Conservation (phyloP, 164 flowering plant genomes). For the Amborella trichopoda region DNA sequence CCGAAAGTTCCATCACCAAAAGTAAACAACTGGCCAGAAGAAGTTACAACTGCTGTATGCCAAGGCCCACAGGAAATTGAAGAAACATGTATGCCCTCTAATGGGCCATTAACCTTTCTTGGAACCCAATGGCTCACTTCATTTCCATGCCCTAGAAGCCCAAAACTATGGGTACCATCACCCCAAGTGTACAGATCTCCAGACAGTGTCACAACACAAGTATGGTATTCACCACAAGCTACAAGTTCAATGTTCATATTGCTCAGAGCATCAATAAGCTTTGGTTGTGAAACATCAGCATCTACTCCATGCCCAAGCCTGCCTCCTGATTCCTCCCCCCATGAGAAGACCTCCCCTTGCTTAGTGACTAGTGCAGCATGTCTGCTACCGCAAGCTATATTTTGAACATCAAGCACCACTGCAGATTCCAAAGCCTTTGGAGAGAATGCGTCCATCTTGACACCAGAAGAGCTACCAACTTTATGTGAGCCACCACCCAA, state of each 20-base stretch:
- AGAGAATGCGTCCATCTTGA: slow-evolving; percentile 66
- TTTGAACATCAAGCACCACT: slow-evolving; percentile 95
- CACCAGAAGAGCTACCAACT: slow-evolving; percentile 41
- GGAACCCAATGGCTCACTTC: slow-evolving; percentile 97
- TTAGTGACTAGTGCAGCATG: slow-evolving; percentile 94
- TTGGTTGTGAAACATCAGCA: slow-evolving; percentile 87
- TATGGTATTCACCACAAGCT: slow-evolving; percentile 94
- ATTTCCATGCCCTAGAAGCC: slow-evolving; percentile 92
- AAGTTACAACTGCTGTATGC: slow-evolving; percentile 97
- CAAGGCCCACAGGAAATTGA: slow-evolving; percentile 94
- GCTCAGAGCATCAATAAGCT: slow-evolving; percentile 80
- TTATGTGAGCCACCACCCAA: slow-evolving; percentile 71
- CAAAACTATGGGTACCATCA: slow-evolving; percentile 79
- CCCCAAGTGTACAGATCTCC: slow-evolving; percentile 99
- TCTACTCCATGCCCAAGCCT: slow-evolving; percentile 99
- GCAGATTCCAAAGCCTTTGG: slow-evolving; percentile 94
- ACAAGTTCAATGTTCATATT: slow-evolving; percentile 76
- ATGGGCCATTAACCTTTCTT: slow-evolving; percentile 82
- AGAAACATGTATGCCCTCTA: slow-evolving; percentile 94
- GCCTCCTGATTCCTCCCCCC: slow-evolving; percentile 98
- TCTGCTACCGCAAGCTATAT: slow-evolving; percentile 89
- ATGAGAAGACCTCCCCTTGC: slow-evolving; percentile 92
- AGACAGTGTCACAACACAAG: slow-evolving; percentile 95
- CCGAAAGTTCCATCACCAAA: slow-evolving; percentile 99
- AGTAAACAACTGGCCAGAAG: slow-evolving; percentile 91